These are phyloP conservation scores for Epichloe elymi DNA, from an alignment of 2,329 filamentous ascomycete genomes.

Conservation along the genomic window DNA sequence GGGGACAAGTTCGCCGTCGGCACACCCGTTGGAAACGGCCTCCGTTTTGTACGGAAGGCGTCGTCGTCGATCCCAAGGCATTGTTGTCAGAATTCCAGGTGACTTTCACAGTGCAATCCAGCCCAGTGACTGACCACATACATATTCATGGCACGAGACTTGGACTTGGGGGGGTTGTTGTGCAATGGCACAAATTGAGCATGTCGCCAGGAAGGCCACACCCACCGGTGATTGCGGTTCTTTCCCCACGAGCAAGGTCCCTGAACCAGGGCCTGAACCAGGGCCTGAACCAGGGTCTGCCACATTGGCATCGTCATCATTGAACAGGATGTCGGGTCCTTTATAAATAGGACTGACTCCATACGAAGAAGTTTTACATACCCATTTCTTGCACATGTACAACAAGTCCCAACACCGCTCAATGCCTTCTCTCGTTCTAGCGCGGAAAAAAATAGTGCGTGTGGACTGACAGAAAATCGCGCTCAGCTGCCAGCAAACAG, in stretches of 20 bases:
- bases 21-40: background rate
- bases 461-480: background rate
- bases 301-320: background rate
- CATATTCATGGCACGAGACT: no score
- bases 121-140: background rate
- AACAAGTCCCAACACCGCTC: background rate
- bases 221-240: background rate
- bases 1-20: background rate
- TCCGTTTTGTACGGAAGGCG: background rate
- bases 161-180: no score
- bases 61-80: background rate
- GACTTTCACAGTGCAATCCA: background rate
- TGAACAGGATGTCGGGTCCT: background rate
- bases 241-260: background rate
- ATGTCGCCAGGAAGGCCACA: no score
- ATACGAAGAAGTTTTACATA: background rate
- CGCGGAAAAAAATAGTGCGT: background rate
- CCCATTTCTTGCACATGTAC: no score
- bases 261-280: background rate
- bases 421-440: background rate
- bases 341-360: background rate
- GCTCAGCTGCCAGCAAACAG: background rate
- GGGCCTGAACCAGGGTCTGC: background rate
- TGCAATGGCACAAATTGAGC: no score
- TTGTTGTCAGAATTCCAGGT: background rate